Percentiles rank a stretch among this genome's conserved stretches.
Conservation (phyloP, 1,139 yeast species). For the Debaryomyces coudertii region DNA sequence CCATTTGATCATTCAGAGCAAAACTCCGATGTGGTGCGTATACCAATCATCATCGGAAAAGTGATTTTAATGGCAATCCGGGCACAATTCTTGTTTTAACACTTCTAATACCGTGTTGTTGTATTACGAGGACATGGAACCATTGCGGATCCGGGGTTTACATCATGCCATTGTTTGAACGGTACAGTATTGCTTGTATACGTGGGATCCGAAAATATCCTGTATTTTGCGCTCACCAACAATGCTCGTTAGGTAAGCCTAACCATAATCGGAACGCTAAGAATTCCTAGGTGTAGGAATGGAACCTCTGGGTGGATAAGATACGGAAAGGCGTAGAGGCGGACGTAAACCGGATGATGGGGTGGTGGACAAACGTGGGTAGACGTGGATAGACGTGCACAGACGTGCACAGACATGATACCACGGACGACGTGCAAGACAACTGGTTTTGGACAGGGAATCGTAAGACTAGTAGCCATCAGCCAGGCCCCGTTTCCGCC, state of each 20-base stretch:
- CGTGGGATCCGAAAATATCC: neutral
- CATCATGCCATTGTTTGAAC: neutral
- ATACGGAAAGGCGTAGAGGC: neutral
- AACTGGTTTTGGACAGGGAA: neutral
- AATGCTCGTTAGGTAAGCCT: slow-evolving; percentile 1
- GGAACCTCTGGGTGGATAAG: neutral
- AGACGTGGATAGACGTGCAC: neutral
- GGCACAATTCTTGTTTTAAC: neutral
- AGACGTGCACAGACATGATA: neutral
- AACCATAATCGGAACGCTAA: neutral
- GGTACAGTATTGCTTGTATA: neutral
- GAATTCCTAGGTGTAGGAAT: neutral
- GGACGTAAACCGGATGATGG: neutral
- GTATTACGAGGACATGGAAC: neutral
- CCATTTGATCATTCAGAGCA: slow-evolving; percentile 9
- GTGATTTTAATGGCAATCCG: neutral
- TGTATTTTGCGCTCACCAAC: neutral
- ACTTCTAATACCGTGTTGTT: neutral
- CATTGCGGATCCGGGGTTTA: slow-evolving; percentile 1
- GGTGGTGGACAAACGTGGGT: no score
- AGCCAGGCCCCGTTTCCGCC: slow-evolving; percentile 50
- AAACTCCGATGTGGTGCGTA: slow-evolving; percentile 7
- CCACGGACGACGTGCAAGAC: neutral
- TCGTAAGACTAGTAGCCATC: slow-evolving; percentile 42
- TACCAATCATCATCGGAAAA: neutral